Evolutionary conservation across 2,329 filamentous ascomycete species (phyloP).

Genomic region (Leptosphaerulina australis): DNA sequence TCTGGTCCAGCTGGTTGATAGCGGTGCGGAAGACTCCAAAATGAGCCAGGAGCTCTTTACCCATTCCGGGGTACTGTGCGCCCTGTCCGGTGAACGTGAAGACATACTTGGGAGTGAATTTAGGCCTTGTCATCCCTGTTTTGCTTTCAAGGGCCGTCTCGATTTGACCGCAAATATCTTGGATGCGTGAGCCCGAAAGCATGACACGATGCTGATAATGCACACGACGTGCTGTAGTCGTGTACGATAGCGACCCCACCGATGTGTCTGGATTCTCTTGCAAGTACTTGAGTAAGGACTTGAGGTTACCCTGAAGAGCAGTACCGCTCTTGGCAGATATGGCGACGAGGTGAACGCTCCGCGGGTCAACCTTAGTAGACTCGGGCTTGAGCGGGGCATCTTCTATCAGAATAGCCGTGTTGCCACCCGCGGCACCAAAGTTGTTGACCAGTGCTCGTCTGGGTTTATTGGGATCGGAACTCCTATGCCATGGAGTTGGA

Average conservation of each 20-base stretch:
- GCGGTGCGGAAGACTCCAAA: conserved; percentile 34
- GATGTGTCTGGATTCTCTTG: neutral
- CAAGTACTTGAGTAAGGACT: conserved; percentile 15
- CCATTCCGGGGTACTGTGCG: conserved; percentile 22
- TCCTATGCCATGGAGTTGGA: conserved; percentile 15
- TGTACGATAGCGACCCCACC: conserved; percentile 25
- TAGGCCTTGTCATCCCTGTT: neutral
- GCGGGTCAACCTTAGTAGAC: conserved; percentile 12
- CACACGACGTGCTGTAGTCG: conserved; percentile 25
- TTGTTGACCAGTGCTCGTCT: conserved; percentile 39
- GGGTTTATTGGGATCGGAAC: conserved; percentile 1
- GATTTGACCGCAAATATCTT: neutral
- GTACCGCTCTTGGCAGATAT: conserved; percentile 19
- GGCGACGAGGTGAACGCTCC: conserved; percentile 19
- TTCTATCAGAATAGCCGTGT: conserved; percentile 39
- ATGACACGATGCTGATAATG: conserved; percentile 22
- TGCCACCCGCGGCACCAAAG: conserved; percentile 49
- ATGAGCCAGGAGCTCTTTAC: conserved; percentile 21
- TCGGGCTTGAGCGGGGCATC: conserved; percentile 18
- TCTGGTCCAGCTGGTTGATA: conserved; percentile 36
- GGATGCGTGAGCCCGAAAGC: conserved; percentile 3
- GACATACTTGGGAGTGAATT: conserved; percentile 27
- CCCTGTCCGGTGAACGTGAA: conserved; percentile 53
- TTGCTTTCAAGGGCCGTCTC: neutral
- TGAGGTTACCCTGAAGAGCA: conserved; percentile 21